These are phyloP conservation scores for Allomyces macrogynus DNA, from an alignment of 192 early-diverging fungal genomes.

Conservation along the genomic window DNA sequence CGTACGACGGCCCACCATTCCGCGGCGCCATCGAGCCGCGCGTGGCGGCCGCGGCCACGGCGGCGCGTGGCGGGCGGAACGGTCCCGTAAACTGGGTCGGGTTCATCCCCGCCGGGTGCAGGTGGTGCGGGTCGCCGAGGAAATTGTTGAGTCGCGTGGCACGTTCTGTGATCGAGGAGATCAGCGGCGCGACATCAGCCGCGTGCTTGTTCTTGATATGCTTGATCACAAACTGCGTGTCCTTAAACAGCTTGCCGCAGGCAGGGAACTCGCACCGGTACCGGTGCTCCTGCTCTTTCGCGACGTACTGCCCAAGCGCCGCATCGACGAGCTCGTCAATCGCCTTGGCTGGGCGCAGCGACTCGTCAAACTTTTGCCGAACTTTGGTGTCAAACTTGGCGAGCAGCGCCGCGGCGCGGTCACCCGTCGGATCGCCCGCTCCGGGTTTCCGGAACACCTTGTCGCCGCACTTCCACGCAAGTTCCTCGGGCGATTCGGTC, in stretches of 20 bases:
- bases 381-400: conserved; percentile 11
- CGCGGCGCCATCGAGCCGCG: background rate
- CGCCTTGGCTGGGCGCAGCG: conserved; percentile 17
- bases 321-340: conserved; percentile 28
- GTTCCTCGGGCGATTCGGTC: conserved; percentile 63
- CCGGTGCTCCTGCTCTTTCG: conserved; percentile 57
- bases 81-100: background rate
- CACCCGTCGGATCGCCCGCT: background rate
- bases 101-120: conserved; percentile 1
- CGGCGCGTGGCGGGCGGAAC: background rate
- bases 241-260: conserved; percentile 89
- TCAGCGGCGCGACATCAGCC: conserved; percentile 34
- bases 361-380: conserved; percentile 10
- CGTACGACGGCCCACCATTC: background rate
- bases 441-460: conserved; percentile 5
- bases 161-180: background rate
- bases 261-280: conserved; percentile 54
- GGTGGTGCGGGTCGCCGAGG: conserved; percentile 64
- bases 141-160: conserved; percentile 52
- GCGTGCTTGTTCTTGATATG: conserved; percentile 82
- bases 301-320: conserved; percentile 25
- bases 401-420: conserved; percentile 11
- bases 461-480: conserved; percentile 24
- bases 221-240: conserved; percentile 79
- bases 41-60: background rate